Conservation (phyloP, 2,329 filamentous ascomycete species). For the Monilinia aucupariae region DNA sequence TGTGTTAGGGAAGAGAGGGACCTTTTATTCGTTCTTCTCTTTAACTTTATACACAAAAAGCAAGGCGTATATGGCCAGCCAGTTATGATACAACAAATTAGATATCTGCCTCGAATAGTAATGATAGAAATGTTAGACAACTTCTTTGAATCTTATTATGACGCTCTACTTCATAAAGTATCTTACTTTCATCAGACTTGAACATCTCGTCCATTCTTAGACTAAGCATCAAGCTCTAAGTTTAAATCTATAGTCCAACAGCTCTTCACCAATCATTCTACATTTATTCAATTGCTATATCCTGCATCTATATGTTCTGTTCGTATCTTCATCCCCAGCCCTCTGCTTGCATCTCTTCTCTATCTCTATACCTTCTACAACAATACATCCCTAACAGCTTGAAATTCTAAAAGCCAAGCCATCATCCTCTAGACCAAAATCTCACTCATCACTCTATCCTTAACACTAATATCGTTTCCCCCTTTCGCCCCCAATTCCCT, state of each 20-base stretch:
- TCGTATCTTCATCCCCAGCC: background rate
- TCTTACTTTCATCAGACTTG: background rate
- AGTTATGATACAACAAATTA: background rate
- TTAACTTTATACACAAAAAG: background rate
- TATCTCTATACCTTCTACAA: background rate
- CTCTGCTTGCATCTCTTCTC: background rate
- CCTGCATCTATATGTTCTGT: background rate
- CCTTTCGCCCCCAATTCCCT: conserved; percentile 39
- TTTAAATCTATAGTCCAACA: too few species aligned
- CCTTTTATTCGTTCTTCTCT: background rate
- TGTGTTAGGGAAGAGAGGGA: background rate
- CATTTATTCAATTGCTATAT: background rate
- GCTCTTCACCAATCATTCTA: background rate
- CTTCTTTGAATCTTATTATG: background rate
- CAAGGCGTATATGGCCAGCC: background rate
- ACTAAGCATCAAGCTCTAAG: too few species aligned
- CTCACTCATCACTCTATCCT: conserved; percentile 1
- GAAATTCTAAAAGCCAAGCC: background rate
- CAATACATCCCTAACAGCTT: too few species aligned
- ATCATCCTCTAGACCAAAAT: background rate
- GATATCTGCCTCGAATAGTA: background rate
- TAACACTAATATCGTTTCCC: background rate
- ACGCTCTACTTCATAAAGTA: background rate
- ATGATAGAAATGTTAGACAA: background rate
- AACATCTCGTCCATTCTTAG: too few species aligned